Evolutionary conservation across 2,329 filamentous ascomycete species (phyloP), one percentile per base, ranked within the genome.

Genomic region (Hymenoscyphus occultus): DNA sequence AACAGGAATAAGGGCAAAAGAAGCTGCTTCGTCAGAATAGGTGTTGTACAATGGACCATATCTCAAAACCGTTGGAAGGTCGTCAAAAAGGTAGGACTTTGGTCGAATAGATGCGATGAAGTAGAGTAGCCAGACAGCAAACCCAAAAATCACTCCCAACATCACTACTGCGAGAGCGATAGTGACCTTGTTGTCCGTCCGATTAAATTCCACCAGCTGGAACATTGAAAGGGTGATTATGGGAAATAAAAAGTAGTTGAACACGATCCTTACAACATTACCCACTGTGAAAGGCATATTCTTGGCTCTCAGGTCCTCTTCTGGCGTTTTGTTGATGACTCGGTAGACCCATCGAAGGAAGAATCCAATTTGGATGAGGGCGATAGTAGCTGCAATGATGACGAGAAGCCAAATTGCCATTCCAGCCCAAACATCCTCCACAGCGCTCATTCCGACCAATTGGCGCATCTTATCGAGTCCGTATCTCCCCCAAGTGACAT

Each of bases 31-130:
- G 76, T 99, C 95, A 31, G 91, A 95, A 76, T 96, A 98, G 0
- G 95, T 99, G 78, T 99, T 99, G 78, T 99, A 99, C 7, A 99
- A 81, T 5, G 95, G 92, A 0, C 95, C 95, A 72, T 97, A 98
- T 0, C 92, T 84, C 2, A 99, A 82, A 9, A 98, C 88, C 0
- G 92, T 97, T 6, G 92, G 88, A 59, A 99, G 82, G 73, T 98
- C 93, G 77, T 99, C 95, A 76, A 97, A 99, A 10, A 99, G 83
- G 70, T 92, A 90, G 1, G 92, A 90, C 67, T 93, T 89, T 5
- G 93, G 93, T 69, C 90, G 88, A 0, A 92, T 95, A 31, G 83
- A 86, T 64, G 90, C 87, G 72, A 98, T 94, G 60, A 96, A 82
- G 73, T 86, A 87, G 59, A 97, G 85, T 32, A 96, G 85, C 88